Conservation (phyloP, 371 early-diverging fungal genomes). For the Rhizopus delemar region DNA sequence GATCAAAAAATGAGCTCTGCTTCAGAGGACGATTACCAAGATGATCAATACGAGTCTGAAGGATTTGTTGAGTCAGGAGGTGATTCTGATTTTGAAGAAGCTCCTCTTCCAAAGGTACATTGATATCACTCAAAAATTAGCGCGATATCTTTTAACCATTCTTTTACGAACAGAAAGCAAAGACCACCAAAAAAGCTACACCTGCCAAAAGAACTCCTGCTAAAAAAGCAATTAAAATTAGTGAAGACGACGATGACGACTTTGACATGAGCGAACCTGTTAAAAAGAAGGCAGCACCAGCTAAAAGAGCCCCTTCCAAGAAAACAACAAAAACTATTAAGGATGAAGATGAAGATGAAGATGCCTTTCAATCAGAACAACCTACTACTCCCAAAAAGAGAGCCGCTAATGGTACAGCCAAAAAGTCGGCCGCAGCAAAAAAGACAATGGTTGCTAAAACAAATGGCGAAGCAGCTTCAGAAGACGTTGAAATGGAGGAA, state of each 20-base stretch:
- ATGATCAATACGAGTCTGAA: slow-evolving; percentile 13
- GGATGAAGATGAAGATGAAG: background rate
- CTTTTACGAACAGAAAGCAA: slow-evolving; percentile 10
- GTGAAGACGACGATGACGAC: background rate
- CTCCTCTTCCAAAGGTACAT: slow-evolving; percentile 12
- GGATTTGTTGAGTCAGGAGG: slow-evolving; percentile 19
- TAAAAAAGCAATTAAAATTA: background rate
- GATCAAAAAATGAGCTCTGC: slow-evolving; percentile 19
- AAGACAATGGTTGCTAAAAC: slow-evolving; percentile 4
- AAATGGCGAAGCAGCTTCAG: background rate
- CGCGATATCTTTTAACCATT: background rate
- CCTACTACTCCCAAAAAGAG: slow-evolving; percentile 1
- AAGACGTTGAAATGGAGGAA: slow-evolving; percentile 13
- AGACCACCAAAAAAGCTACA: slow-evolving; percentile 10
- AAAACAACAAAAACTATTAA: background rate
- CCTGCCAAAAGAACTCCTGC: slow-evolving; percentile 6
- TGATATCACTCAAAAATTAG: background rate
- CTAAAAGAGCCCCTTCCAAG: slow-evolving; percentile 4
- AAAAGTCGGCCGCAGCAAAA: slow-evolving; percentile 7
- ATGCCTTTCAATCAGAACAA: background rate
- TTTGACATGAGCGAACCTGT: background rate
- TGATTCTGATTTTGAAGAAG: slow-evolving; percentile 14
- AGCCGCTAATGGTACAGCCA: slow-evolving; percentile 2
- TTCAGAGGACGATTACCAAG: slow-evolving; percentile 16
- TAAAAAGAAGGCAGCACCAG: slow-evolving; percentile 9